These are phyloP conservation scores for Pseudocercospora fuligena DNA, from an alignment of 2,329 filamentous ascomycete genomes.

Conservation along the genomic window DNA sequence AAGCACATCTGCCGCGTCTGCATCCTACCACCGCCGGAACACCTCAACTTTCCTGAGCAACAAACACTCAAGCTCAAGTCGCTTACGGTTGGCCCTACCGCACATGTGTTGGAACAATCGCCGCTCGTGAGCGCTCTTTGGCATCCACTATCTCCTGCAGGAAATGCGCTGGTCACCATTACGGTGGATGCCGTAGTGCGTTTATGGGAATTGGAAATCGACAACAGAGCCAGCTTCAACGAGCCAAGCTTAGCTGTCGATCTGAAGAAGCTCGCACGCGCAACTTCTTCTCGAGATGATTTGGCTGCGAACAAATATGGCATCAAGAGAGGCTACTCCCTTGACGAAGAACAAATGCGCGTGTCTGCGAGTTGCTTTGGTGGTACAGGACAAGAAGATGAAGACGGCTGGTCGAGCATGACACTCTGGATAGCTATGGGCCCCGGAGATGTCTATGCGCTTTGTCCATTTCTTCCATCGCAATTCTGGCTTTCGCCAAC, in stretches of 20 bases:
- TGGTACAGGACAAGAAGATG: slow-evolving; percentile 63
- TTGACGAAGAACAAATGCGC: slow-evolving; percentile 91
- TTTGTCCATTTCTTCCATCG: slow-evolving; percentile 86
- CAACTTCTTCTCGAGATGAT: slow-evolving; percentile 79
- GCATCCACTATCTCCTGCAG: slow-evolving; percentile 87
- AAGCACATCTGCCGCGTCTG: slow-evolving; percentile 87
- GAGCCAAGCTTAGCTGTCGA: slow-evolving; percentile 83
- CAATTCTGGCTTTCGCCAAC: slow-evolving; percentile 78
- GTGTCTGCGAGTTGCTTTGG: slow-evolving; percentile 91
- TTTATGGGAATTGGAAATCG: slow-evolving; percentile 85
- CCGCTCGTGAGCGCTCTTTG: slow-evolving; percentile 81
- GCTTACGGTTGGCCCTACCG: slow-evolving; percentile 89
- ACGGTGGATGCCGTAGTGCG: slow-evolving; percentile 87
- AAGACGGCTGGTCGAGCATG: slow-evolving; percentile 85
- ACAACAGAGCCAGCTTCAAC: slow-evolving; percentile 86
- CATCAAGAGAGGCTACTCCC: slow-evolving; percentile 81
- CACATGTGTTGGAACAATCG: slow-evolving; percentile 84
- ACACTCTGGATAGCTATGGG: slow-evolving; percentile 97
- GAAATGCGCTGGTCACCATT: slow-evolving; percentile 82
- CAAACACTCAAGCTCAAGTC: slow-evolving; percentile 78
- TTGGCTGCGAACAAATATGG: slow-evolving; percentile 76
- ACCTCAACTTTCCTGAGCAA: slow-evolving; percentile 71
- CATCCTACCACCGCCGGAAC: slow-evolving; percentile 78
- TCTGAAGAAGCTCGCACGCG: slow-evolving; percentile 85
- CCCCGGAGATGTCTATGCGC: slow-evolving; percentile 88